A percentile compares a stretch with the other conserved stretches of the same genome.
phyloP scores from a whole-genome alignment of 352 stramenopile species.

The Phytopythium helicoides region DNA sequence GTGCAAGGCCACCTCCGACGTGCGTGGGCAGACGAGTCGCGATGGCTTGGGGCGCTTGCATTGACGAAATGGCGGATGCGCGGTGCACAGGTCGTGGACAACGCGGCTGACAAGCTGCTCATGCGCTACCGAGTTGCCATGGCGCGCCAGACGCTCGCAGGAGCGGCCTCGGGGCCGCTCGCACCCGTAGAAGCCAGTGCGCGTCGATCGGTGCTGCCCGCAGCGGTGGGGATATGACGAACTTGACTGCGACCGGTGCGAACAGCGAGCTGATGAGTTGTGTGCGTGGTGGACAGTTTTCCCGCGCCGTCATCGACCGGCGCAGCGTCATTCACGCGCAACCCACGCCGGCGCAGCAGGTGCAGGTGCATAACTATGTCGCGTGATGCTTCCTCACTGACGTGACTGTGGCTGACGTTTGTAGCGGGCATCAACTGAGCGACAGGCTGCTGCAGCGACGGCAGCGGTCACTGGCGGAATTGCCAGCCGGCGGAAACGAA shows the following conservation, averaged over 20 bases:
- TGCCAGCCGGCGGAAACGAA: conserved; percentile 44
- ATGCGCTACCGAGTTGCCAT: conserved; percentile 52
- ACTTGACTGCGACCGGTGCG: not conserved
- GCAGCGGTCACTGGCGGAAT: too few relatives aligned
- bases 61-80: not conserved
- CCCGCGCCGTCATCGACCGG: conserved; percentile 26
- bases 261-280: not conserved
- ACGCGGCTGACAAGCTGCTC: conserved; percentile 61
- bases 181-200: conserved; percentile 24
- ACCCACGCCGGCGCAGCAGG: conserved; percentile 27
- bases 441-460: not conserved
- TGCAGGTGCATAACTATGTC: conserved; percentile 7
- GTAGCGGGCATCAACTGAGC: conserved; percentile 18
- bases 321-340: conserved; percentile 40
- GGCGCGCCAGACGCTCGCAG: conserved; percentile 36
- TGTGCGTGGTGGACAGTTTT: conserved; percentile 22
- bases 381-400: not conserved
- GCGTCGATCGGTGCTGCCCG: conserved; percentile 36
- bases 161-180: conserved; percentile 22
- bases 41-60: too few relatives aligned
- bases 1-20: conserved; percentile 30
- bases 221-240: conserved; percentile 25
- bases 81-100: conserved; percentile 33
- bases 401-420: not conserved
- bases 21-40: conserved; percentile 19